A percentile compares a stretch with the other conserved stretches of the same genome.
phyloP scores from a whole-genome alignment of 1,284 basidiomycete species.

The Apiotrichum akiyoshidainum region DNA sequence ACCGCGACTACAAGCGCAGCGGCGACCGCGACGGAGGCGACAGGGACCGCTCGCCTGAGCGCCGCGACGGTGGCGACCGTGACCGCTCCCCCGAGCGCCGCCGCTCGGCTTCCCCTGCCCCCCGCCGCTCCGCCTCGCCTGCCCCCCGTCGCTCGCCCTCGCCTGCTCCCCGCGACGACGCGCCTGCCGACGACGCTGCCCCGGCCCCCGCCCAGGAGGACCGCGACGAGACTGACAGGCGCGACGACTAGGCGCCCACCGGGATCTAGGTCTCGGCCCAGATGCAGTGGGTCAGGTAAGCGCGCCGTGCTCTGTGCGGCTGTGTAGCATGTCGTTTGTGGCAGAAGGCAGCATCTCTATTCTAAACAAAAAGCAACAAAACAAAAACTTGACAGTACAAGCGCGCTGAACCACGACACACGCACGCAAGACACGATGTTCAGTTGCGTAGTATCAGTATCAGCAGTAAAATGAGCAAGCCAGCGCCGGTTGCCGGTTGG shows the following conservation, averaged over 20 bases:
- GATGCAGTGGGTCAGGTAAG: background rate
- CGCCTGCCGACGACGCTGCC: conserved; percentile 7
- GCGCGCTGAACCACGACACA: too few species aligned
- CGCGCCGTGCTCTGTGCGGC: background rate
- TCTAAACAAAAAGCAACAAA: too few species aligned
- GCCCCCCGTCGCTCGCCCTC: conserved; percentile 14
- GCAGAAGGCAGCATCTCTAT: too few species aligned
- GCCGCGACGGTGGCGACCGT: conserved; percentile 15
- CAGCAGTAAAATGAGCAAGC: too few species aligned
- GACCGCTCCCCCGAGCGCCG: conserved; percentile 22
- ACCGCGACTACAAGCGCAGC: conserved; percentile 19
- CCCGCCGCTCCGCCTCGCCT: conserved; percentile 12
- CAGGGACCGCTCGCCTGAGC: conserved; percentile 7
- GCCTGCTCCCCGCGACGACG: conserved; percentile 2
- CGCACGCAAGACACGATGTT: too few species aligned
- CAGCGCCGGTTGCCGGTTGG: too few species aligned
- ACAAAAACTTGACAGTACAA: too few species aligned
- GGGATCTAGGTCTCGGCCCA: too few species aligned
- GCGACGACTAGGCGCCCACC: conserved; percentile 17
- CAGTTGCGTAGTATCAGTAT: too few species aligned
- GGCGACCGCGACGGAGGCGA: conserved; percentile 7
- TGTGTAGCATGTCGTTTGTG: too few species aligned
- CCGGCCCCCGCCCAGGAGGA: conserved; percentile 1
- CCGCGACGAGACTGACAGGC: conserved; percentile 17
- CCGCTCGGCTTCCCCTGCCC: conserved; percentile 12